Evolutionary conservation across 208 protist species (phyloP).

Genomic region (Trypanosoma cruzi): DNA sequence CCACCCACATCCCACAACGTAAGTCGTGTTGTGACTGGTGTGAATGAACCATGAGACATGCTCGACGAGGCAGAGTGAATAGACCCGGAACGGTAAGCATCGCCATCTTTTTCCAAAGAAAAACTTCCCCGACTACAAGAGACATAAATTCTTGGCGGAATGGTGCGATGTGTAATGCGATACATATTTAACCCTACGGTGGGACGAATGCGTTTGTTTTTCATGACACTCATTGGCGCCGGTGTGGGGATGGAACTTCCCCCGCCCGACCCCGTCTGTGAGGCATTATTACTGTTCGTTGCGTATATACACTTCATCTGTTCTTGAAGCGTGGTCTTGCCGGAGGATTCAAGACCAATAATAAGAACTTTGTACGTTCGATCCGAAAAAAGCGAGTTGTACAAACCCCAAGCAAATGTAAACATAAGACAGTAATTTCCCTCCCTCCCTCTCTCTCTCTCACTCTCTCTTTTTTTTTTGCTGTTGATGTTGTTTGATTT

Average conservation of each 20-base stretch:
- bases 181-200: slow-evolving; percentile 98
- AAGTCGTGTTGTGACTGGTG: slow-evolving; percentile 37
- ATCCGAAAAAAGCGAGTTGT: slow-evolving; percentile 77
- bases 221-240: slow-evolving; percentile 37
- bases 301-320: slow-evolving; percentile 94
- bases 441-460: slow-evolving; percentile 1
- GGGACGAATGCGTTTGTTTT: slow-evolving; percentile 93
- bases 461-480: no score
- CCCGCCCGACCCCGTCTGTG: not conserved
- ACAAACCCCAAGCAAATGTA: slow-evolving; percentile 62
- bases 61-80: slow-evolving; percentile 1
- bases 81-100: not conserved
- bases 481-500: no score
- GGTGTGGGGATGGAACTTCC: slow-evolving; percentile 16
- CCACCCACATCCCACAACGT: slow-evolving; percentile 97
- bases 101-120: slow-evolving; percentile 1
- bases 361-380: slow-evolving; percentile 92
- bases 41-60: not conserved
- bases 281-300: not conserved
- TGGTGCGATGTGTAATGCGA: slow-evolving; percentile 85
- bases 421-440: slow-evolving; percentile 35
- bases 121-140: slow-evolving; percentile 20
- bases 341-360: slow-evolving; percentile 94
- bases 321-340: slow-evolving; percentile 99
- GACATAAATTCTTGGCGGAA: slow-evolving; percentile 9